Percentiles rank a stretch among this genome's conserved stretches.
Conservation (phyloP, 2,329 filamentous ascomycete species). For the Ceratocystis huliohia region DNA sequence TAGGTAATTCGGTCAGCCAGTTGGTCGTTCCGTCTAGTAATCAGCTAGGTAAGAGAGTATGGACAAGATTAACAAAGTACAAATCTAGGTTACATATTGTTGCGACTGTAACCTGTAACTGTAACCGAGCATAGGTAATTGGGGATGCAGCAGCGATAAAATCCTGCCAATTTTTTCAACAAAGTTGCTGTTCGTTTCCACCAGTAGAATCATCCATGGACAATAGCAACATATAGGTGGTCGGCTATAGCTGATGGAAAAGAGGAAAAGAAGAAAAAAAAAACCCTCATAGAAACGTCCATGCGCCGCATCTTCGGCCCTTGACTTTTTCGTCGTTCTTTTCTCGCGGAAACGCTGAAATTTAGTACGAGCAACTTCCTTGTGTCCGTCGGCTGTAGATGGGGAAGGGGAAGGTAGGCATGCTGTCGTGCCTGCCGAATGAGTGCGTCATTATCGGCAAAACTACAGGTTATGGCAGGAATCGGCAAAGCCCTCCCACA, state of each 20-base stretch:
- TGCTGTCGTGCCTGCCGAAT: background rate
- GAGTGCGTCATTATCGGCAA: background rate
- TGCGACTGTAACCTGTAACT: constrained; percentile 4
- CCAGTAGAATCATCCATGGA: too few relatives aligned
- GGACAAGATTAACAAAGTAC: background rate
- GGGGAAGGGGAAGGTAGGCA: background rate
- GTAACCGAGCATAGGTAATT: background rate
- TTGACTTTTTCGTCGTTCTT: background rate
- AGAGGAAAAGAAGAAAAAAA: background rate
- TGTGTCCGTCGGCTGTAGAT: background rate
- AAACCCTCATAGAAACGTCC: background rate
- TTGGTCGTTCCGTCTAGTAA: background rate
- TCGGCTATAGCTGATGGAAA: too few relatives aligned
- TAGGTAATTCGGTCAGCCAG: too few relatives aligned
- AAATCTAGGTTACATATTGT: constrained; percentile 8
- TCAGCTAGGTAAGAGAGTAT: background rate
- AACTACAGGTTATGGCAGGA: background rate
- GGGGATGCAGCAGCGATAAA: background rate
- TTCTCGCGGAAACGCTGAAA: background rate
- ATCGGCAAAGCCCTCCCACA: background rate
- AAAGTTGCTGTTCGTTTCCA: too few relatives aligned
- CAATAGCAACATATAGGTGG: too few relatives aligned
- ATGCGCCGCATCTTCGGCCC: background rate
- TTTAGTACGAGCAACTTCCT: background rate
- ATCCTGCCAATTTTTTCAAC: background rate